Evolutionary conservation across 352 stramenopile genomes (phyloP), one percentile per base, ranked within the genome.

Genomic region (Pythium guiyangense): DNA sequence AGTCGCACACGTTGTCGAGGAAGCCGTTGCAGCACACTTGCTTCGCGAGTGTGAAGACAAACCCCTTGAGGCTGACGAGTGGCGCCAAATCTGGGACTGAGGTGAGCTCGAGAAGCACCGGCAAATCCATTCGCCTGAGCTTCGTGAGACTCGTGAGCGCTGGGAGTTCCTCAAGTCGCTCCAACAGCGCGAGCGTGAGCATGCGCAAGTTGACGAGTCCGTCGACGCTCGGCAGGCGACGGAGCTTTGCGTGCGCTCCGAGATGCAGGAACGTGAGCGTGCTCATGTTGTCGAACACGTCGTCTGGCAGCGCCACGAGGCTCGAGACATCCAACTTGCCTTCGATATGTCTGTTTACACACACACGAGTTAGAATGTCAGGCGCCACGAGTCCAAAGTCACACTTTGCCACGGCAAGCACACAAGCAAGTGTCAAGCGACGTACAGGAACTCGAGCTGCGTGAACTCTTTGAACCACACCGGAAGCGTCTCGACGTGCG

Each of bases 261-360:
- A 79, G 57, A 49, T 74, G 67, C 26, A 79, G 45, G 29, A 74
- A 79, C 6, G 62, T 63, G 40, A 79, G 60, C 12, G 62, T 69
- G 15, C 39, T 27, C 67, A 76, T 79, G 52, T 67, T 34, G 0
- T 64, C 29, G 20, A 76, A 79, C 17, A 79, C 57, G 35, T 76
- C 58, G 17, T 66, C 45, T 0, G 70, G 65, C 39, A 60, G 27
- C 35, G 37, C 35, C 17, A 31, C 18, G 15, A 60, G 22, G 34
- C 27, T 31, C 15, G 44, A 34, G 10, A 43, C 34, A 6, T 11
- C 17, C 9, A 52, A 35, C 31, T 53, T 40, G 8, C 31, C 46
- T 20, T 60, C 31, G 11, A 60, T 35, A 8, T 47, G 31, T 40
- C 52, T 57, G 22, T 25, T 31, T 8, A 31, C 26, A 12, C n/a